Conservation (phyloP, 2,329 filamentous ascomycete species). For the Arthrobotrys musiformis region DNA sequence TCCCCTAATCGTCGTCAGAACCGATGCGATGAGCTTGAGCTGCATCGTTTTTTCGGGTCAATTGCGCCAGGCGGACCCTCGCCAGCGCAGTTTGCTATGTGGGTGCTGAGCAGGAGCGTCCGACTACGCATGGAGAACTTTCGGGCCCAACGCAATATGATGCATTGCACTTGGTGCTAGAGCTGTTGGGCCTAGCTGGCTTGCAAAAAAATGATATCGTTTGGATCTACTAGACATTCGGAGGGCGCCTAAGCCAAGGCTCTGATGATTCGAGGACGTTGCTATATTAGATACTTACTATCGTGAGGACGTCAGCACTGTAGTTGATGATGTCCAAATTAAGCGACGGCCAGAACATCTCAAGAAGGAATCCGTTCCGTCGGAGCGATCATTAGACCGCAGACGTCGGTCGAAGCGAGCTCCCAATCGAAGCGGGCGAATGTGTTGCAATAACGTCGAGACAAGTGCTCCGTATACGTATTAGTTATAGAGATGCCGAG, state of each 20-base stretch:
- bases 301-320: neutral
- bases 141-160: neutral
- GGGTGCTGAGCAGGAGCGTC: neutral
- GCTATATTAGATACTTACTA: neutral
- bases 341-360: neutral
- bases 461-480: too few species aligned
- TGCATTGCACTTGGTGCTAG: neutral
- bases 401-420: conserved; percentile 8
- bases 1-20: neutral
- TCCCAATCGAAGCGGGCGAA: neutral
- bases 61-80: conserved; percentile 10
- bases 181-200: too few species aligned
- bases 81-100: neutral
- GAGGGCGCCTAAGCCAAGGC: neutral
- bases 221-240: neutral
- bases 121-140: neutral
- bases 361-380: conserved; percentile 5
- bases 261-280: too few species aligned
- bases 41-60: neutral
- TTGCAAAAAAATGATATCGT: neutral
- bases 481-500: conserved; percentile 23
- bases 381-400: conserved; percentile 22
- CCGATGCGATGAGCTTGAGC: neutral
- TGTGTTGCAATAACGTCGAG: conserved; percentile 33
- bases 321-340: neutral